These are phyloP conservation scores for Penicillium verhagenii DNA, from an alignment of 495 filamentous ascomycete species.

Conservation along the genomic window DNA sequence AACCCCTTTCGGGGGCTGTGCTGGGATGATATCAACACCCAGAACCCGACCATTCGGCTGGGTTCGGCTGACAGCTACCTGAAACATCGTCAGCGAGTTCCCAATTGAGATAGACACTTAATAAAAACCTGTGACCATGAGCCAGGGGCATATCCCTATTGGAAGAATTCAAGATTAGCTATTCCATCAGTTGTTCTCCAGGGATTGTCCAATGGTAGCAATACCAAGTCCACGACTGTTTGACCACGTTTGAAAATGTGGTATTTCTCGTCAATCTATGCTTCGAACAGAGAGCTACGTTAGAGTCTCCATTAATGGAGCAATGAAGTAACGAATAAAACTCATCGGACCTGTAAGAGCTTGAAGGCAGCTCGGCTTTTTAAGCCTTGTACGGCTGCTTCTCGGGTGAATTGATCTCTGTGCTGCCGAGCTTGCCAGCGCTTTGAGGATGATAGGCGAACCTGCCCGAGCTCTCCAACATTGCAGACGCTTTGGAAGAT, in stretches of 20 bases:
- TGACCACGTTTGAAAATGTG: slow-evolving; percentile 73
- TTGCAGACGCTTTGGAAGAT: not conserved
- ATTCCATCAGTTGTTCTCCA: not conserved
- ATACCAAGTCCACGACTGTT: slow-evolving; percentile 84
- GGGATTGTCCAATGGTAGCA: slow-evolving; percentile 11
- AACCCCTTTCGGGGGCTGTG: slow-evolving; percentile 82
- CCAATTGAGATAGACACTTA: not conserved
- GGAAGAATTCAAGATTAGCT: slow-evolving; percentile 13
- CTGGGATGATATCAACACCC: slow-evolving; percentile 91
- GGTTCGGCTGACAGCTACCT: slow-evolving; percentile 82
- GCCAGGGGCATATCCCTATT: slow-evolving; percentile 87
- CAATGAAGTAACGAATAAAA: not conserved
- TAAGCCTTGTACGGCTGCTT: slow-evolving; percentile 70
- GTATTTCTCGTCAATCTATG: slow-evolving; percentile 76
- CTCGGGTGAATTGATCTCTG: slow-evolving; percentile 64
- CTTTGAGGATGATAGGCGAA: slow-evolving; percentile 63
- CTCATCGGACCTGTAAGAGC: slow-evolving; percentile 63
- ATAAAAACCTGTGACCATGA: slow-evolving; percentile 81
- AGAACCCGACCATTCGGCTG: slow-evolving; percentile 74
- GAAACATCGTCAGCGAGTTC: slow-evolving; percentile 1
- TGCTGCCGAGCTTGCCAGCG: slow-evolving; percentile 79
- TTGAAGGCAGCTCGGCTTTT: slow-evolving; percentile 94
- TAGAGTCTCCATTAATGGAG: not conserved
- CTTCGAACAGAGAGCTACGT: not conserved
- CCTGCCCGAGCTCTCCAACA: slow-evolving; percentile 4